Conservation (phyloP, 176 grass and related monocot genomes). For the Secale cereale region DNA sequence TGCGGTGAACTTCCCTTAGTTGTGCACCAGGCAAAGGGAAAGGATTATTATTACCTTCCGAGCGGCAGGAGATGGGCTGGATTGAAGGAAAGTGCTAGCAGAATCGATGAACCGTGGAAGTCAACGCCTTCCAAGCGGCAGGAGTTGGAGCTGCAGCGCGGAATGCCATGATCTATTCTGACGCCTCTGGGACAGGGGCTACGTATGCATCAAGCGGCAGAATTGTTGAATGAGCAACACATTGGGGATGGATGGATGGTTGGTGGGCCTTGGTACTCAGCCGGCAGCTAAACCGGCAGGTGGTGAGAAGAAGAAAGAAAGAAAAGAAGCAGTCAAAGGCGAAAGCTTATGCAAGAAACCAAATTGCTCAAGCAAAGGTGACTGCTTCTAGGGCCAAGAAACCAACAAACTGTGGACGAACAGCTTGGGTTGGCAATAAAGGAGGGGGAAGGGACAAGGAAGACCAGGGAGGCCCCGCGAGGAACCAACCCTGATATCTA, state of each 20-base stretch:
- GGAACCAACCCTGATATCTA: not conserved
- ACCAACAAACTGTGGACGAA: not conserved
- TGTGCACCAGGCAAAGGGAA: too few species aligned
- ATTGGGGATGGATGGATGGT: not conserved
- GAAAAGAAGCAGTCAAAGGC: conserved; percentile 32
- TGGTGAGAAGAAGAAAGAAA: not conserved
- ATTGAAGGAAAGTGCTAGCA: not conserved
- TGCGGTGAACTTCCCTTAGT: too few species aligned
- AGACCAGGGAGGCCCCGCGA: not conserved
- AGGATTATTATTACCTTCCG: not conserved
- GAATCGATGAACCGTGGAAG: not conserved
- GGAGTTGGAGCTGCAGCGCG: not conserved
- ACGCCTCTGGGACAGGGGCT: too few species aligned
- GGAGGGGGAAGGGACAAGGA: not conserved
- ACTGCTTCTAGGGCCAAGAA: not conserved
- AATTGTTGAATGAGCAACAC: conserved; percentile 24
- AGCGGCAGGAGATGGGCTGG: not conserved
- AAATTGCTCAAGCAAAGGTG: not conserved
- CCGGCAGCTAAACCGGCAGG: too few species aligned
- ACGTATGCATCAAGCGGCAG: not conserved
- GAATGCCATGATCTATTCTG: not conserved
- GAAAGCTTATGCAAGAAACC: not conserved
- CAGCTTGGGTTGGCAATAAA: too few species aligned
- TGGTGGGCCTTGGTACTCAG: conserved; percentile 18
- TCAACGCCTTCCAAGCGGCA: conserved; percentile 14